phyloP scores from a whole-genome alignment of 768 basidiomycete species.

The Leucocoprinus sp. region DNA sequence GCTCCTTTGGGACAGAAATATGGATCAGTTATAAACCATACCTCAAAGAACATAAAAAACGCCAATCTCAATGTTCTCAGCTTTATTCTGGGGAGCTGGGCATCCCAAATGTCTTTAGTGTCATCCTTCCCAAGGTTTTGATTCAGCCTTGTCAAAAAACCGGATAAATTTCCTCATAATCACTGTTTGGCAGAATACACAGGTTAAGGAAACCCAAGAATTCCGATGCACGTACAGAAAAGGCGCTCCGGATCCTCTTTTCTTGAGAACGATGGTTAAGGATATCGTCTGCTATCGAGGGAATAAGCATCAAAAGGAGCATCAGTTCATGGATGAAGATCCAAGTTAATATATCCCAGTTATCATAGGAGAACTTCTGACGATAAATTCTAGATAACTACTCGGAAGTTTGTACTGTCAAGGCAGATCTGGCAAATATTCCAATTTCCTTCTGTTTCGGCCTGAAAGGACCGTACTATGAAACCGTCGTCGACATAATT shows the following conservation, averaged over 20 bases:
- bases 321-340: constrained; percentile 7
- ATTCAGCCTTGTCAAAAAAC: not conserved
- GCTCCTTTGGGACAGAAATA: constrained; percentile 37
- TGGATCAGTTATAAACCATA: constrained; percentile 27
- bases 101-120: constrained; percentile 31
- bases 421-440: constrained; percentile 19
- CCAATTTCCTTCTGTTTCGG: constrained; percentile 14
- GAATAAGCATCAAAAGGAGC: not conserved
- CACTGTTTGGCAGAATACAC: not conserved
- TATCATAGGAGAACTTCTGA: not conserved
- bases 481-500: constrained; percentile 33
- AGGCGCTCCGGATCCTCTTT: not conserved
- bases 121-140: constrained; percentile 33
- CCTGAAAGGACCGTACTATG: constrained; percentile 19
- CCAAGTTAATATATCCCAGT: constrained; percentile 2
- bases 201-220: constrained; percentile 31
- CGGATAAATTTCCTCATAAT: not conserved
- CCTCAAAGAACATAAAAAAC: constrained; percentile 31
- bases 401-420: constrained; percentile 22
- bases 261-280: not conserved
- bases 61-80: constrained; percentile 23
- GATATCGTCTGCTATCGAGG: constrained; percentile 5
- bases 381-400: constrained; percentile 17
- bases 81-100: constrained; percentile 29
- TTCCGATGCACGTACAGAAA: constrained; percentile 17